Base-by-base conservation (phyloP, 2,329 filamentous ascomycete species). In the Fusarium brachygibbosum region DNA sequence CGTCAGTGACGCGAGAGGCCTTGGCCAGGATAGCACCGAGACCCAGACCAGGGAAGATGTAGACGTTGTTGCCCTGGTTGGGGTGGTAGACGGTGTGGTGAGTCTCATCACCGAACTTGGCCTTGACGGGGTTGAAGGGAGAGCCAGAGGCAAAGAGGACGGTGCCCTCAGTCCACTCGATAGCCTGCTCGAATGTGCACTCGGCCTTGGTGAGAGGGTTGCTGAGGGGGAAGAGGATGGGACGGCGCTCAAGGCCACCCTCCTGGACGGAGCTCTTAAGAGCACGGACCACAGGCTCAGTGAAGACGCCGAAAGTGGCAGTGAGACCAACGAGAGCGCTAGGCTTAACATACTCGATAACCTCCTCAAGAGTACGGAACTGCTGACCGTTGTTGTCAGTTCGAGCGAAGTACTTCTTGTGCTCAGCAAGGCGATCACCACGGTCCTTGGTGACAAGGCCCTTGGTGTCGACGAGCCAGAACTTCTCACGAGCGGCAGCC, bases 401-500 rank as follows among this genome's bases (percentile, higher is more conserved):
- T 53, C 89, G 86, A 32, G 89, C 88, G 74, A 91, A 91, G 80
- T 91, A 89, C 81, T 90, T 88, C 82, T 93, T 93, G 82, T 99
- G 96, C 75, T 97, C 92, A 37, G 95, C 94, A 40, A 99, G 90
- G 79, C 91, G 93, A 84, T 98, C 96, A 57, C 95, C 95, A 64
- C 96, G 93, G 83, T 99, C 95, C 66, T 87, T 86, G 69, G 96
- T 97, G 53, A 99, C 95, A 23, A 99, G 90, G 74, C 96, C 96
- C 85, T 96, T 95, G 77, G 94, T 97, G 83, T 98, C 96, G 64
- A 98, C 94, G 48, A 99, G 92, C 89, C 92, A 98, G 88, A 99
- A 98, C 85, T 96, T 96, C 77, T 91, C 89, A 75, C 90, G 90
- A 58, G 96, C 96, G 69, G 93, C 91, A 75, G 94, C 89, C 81